Conservation (phyloP, 1,284 basidiomycete species). For the Phaffia rhodozyma region DNA sequence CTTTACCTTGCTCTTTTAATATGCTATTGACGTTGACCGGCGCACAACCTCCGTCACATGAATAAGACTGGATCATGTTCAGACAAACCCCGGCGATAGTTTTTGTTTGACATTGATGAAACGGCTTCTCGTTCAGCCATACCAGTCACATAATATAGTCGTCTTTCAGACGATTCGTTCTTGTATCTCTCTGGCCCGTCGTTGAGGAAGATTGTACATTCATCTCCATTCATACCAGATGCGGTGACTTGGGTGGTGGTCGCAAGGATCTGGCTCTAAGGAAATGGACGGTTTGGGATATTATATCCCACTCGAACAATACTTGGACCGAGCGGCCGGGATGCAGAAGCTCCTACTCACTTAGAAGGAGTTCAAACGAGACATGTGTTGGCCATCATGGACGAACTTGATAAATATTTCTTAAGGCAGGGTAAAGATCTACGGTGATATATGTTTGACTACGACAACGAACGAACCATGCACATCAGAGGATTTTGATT, state of each 20-base stretch:
- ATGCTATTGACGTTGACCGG: too few species aligned
- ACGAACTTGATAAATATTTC: constrained; percentile 15
- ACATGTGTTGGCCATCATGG: constrained; percentile 12
- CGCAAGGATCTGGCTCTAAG: constrained; percentile 11
- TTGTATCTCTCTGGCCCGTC: too few species aligned
- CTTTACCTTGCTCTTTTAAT: too few species aligned
- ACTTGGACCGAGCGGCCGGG: constrained; percentile 8
- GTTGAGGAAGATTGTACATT: neutral
- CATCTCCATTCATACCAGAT: constrained; percentile 16
- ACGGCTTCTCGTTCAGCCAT: too few species aligned
- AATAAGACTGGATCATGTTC: too few species aligned
- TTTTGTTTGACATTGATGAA: too few species aligned
- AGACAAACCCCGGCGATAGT: too few species aligned
- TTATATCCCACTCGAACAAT: constrained; percentile 9
- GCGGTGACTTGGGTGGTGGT: constrained; percentile 8
- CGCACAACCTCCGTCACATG: too few species aligned
- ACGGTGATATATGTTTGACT: constrained; percentile 13
- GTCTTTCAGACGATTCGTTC: too few species aligned
- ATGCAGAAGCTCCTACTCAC: neutral
- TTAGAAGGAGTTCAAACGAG: neutral
- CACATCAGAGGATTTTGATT: constrained; percentile 11
- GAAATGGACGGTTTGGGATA: constrained; percentile 12
- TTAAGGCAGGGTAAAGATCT: constrained; percentile 4
- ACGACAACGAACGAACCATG: constrained; percentile 14
- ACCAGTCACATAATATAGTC: too few species aligned